Evolutionary conservation across 1,284 basidiomycete species (phyloP), one percentile per base, ranked within the genome.

Genomic region (Ganoderma leucocontextum): DNA sequence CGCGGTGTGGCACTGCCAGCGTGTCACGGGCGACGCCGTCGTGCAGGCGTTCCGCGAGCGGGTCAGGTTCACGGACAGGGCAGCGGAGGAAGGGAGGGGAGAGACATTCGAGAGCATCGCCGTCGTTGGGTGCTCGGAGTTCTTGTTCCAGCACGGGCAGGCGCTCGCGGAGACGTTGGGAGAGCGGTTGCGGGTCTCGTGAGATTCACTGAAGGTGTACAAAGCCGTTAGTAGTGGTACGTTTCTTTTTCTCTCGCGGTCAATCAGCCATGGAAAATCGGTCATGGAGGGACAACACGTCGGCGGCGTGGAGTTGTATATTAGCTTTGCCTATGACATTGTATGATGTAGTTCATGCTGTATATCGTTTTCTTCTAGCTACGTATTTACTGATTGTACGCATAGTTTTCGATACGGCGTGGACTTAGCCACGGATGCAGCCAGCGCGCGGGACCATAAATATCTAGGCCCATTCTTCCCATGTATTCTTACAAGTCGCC

Each of bases 1-100:
- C 64, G 84, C 83, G 66, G 75, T 93, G 66, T 83, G 83, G 70
- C 87, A 87, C 68, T 92, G 91, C 75, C 89, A 91, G 71, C 82
- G 87, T 67, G 76, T 93, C 63, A 82, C 84, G 1, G 91, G 91
- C 2, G 81, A 83, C 25, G 86, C 84, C 0, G 76, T 93, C 57
- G 84, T 91, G 17, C 82, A 83, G 12, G 83, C 85, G 7, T 73
- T 93, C 65, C 72, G 79, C 35, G 77, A 81, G 53, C 86, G 91
- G 10, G 82, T 85, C 7, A 70, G 69, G n/a, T 83, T 84, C 72
- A 87, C 86, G 7, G 87, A 90, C 72, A 65, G 66, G 52, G 62
- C 70, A 22, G 69, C 68, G 38, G 70, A 65, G 60, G 76, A 72
- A 44, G 75, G 72, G 5, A 76, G 75, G 52, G 70, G 76, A 41